Evolutionary conservation across 345 rosid species (phyloP), one percentile per base, ranked within the genome.

Genomic region (Erodium maritimum): DNA sequence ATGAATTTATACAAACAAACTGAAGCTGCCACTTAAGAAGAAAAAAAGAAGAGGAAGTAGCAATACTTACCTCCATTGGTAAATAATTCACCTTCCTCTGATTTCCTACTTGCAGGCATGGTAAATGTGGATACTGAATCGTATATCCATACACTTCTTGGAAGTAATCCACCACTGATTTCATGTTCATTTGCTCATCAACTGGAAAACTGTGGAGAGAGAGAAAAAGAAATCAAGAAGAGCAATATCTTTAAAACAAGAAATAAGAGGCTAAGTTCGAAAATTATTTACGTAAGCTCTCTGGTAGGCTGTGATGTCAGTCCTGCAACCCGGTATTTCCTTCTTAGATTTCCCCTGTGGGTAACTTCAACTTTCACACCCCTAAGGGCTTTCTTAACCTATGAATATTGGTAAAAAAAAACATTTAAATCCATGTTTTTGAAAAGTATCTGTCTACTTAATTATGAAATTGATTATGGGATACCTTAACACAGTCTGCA

Each of bases 331-430:
- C 99, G 97, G 58, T 94, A 94, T 61, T 94, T 94, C 55, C 99
- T 85, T 57, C 99, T 73, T 21, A 87, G 86, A 21, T 75, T 87
- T 19, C 88, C 93, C 69, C 97, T 69, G 53, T 94, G 99, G 0
- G 97, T 94, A 19, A 94, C 97, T 77, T 94, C 99, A 50, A 94
- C 99, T 79, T 94, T 94, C 46, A 94, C 96, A 56, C 99, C 99
- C 62, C 99, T 79, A 5, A 94, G 87, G 53, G 80, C 99, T 71
- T 82, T 87, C 61, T 94, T 94, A 21, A 90, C 76, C 99, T 94
- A 81, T 9, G 45, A 57, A 61, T 23, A 54, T 21, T 37, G 52
- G 21, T 10, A 10, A 12, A 14, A 42, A 8, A 29, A 42, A 42
- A 14, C 12, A 12, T 10, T 14, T 42, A 7, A 14, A 7, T 42